phyloP scores from a whole-genome alignment of 2,329 filamentous ascomycete genomes.

The Cladophialophora bantiana region DNA sequence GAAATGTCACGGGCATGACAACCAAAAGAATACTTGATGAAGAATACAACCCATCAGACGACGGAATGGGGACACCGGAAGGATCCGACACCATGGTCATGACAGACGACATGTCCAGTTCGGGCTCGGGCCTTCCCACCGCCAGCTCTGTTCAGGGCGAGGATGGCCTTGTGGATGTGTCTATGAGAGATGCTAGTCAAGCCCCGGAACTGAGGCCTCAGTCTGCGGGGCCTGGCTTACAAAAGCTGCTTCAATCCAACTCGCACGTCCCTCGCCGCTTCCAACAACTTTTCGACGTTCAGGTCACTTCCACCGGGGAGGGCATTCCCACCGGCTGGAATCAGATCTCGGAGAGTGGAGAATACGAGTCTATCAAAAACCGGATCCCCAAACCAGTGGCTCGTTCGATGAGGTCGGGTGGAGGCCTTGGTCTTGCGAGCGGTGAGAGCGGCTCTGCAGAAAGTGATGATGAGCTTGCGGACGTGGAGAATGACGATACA shows the following conservation, averaged over 20 bases:
- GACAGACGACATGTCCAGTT: slow-evolving; percentile 67
- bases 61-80: slow-evolving; percentile 49
- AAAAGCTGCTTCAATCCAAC: slow-evolving; percentile 54
- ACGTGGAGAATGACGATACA: slow-evolving; percentile 35
- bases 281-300: slow-evolving; percentile 78
- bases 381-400: slow-evolving; percentile 32
- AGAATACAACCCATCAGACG: slow-evolving; percentile 57
- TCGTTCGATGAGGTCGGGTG: slow-evolving; percentile 42
- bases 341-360: slow-evolving; percentile 48
- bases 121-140: slow-evolving; percentile 70
- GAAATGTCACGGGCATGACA: slow-evolving; percentile 77
- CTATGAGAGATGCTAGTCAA: slow-evolving; percentile 72
- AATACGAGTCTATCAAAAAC: slow-evolving; percentile 34
- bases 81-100: slow-evolving; percentile 75
- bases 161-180: slow-evolving; percentile 88
- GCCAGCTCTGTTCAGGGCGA: slow-evolving; percentile 84
- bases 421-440: slow-evolving; percentile 34
- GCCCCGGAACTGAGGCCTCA: slow-evolving; percentile 38
- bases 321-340: slow-evolving; percentile 75
- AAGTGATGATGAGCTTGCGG: slow-evolving; percentile 46
- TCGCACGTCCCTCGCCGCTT: slow-evolving; percentile 68
- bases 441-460: slow-evolving; percentile 42
- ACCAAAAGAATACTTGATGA: slow-evolving; percentile 69
- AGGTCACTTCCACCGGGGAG: slow-evolving; percentile 67
- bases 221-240: slow-evolving; percentile 45